Conservation (phyloP, 345 rosid species). For the Moringa oleifera region DNA sequence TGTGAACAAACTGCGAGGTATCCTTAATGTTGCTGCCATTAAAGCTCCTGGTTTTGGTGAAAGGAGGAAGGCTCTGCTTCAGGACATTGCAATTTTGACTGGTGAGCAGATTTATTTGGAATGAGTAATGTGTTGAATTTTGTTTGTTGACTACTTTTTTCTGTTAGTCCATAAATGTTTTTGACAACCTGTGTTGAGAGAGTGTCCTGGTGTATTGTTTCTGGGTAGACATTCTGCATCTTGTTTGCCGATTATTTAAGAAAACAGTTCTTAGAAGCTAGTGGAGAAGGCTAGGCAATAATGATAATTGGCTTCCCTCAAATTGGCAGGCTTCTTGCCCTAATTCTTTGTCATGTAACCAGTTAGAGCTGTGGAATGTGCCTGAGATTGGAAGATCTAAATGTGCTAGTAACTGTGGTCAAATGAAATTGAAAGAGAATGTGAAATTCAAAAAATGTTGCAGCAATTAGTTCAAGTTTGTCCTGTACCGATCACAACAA, state of each 20-base stretch:
- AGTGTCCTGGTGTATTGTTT: too few relatives aligned
- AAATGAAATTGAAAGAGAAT: neutral
- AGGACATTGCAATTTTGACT: constrained; percentile 90
- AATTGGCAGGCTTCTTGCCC: too few relatives aligned
- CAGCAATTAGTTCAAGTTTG: neutral
- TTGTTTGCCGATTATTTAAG: too few relatives aligned
- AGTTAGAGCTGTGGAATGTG: neutral
- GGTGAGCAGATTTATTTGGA: constrained; percentile 29
- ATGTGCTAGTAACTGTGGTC: neutral
- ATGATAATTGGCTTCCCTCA: neutral
- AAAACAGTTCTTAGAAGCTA: too few relatives aligned
- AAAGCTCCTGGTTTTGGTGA: constrained; percentile 98
- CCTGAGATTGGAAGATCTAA: neutral
- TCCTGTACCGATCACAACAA: neutral
- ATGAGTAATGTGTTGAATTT: neutral
- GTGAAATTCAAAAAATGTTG: neutral
- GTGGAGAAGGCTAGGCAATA: too few relatives aligned
- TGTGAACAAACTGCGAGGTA: constrained; percentile 91
- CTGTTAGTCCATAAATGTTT: neutral
- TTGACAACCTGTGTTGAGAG: too few relatives aligned
- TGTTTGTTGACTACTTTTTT: neutral
- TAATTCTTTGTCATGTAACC: neutral
- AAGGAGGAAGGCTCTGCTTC: constrained; percentile 94
- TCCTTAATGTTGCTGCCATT: constrained; percentile 85
- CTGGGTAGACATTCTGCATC: too few relatives aligned